These are phyloP conservation scores for Sindora glabra DNA, from an alignment of 306 rosid species.

Conservation along the genomic window DNA sequence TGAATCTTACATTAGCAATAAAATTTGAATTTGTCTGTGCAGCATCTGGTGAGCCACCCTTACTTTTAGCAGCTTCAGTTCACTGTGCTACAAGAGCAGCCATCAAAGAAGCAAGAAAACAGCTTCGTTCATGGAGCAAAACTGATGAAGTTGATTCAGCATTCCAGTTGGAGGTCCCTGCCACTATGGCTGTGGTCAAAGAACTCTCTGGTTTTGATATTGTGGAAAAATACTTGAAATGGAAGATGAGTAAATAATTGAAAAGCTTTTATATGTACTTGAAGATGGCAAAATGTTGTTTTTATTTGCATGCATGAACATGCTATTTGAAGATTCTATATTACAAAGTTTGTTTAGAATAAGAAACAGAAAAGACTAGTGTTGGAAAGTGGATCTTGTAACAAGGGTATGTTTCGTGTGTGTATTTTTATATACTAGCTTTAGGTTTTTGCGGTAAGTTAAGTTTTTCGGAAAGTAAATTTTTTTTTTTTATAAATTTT, in stretches of 20 bases:
- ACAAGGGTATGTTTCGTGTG: too few relatives aligned
- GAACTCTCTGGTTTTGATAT: slow-evolving; percentile 59
- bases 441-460: too few relatives aligned
- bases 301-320: too few relatives aligned
- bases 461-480: too few relatives aligned
- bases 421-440: too few relatives aligned
- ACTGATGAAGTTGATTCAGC: slow-evolving; percentile 16
- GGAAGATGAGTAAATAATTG: slow-evolving; percentile 40
- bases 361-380: too few relatives aligned
- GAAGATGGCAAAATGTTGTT: too few relatives aligned
- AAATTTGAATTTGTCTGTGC: slow-evolving; percentile 16
- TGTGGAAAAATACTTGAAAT: slow-evolving; percentile 72
- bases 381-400: too few relatives aligned
- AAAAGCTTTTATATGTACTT: too few relatives aligned
- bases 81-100: slow-evolving; percentile 90
- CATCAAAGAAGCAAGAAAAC: slow-evolving; percentile 63
- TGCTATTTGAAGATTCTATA: too few relatives aligned
- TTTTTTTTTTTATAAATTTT: too few relatives aligned
- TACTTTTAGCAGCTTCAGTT: slow-evolving; percentile 73
- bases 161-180: slow-evolving; percentile 75
- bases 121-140: slow-evolving; percentile 57
- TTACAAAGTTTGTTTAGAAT: too few relatives aligned
- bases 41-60: slow-evolving; percentile 97
- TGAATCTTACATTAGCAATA: not conserved
- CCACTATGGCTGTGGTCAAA: slow-evolving; percentile 82